Base-by-base conservation (phyloP, 108 stramenopile species). In the Craspedostauros australis region DNA sequence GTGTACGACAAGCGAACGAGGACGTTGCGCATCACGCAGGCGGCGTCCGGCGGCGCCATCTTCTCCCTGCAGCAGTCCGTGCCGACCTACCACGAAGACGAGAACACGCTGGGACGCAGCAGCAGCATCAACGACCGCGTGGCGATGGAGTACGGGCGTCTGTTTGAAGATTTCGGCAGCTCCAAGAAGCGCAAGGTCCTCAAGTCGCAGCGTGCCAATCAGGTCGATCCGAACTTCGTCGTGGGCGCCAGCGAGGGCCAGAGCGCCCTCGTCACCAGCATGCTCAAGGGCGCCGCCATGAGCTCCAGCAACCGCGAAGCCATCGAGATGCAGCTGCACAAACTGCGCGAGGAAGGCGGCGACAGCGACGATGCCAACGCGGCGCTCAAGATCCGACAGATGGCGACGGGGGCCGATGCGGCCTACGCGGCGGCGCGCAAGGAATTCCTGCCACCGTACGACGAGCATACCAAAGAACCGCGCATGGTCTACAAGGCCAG, bases 101-200 rank as follows among this genome's bases (percentile, higher is more conserved):
- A n/a, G 27, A 66, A 55, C 31, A 28, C 42, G 26, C 21, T 31
- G 8, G 46, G 36, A n/a, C 29, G 48, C 5, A 18, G 20, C 5
- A 24, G 42, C 23, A 46, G 28, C 9, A 50, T 45, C 3, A 15
- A 46, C 9, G 46, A 60, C 6, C 55, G 43, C 28, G 52, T 62
- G 0, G 20, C 52, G 18, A 73, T 78, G 32, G 52, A 44, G 23
- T 46, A 68, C 4, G 50, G 64, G n/a, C 46, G 67, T 42, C 63
- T 93, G 4, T 86, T 80, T 53, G 75, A 81, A 50, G 79, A 79
- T 42, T 93, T 93, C 56, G 88, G 91, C 14, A 66, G 62, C 25
- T 39, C 70, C 53, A 93, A 93, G 74, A 93, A 93, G 46, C 80
- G 77, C 42, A 76, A 66, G 60, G 88, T 82, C 14, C 70, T 93